These are phyloP conservation scores for Colletotrichum sp. DNA, from an alignment of 2,329 filamentous ascomycete genomes.

Conservation along the genomic window DNA sequence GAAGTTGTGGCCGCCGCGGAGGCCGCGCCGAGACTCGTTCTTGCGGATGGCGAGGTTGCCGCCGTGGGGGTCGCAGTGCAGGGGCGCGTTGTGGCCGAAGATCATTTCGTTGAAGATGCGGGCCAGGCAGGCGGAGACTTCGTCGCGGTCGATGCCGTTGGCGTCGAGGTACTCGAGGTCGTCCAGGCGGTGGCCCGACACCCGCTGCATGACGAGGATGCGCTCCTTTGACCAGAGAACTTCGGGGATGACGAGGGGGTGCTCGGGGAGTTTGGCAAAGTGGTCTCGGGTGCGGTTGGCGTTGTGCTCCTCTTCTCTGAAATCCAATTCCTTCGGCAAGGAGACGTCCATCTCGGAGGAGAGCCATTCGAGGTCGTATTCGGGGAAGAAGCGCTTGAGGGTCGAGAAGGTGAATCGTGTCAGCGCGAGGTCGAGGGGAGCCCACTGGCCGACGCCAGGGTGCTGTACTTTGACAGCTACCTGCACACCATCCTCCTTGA, in stretches of 20 bases:
- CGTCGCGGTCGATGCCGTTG: constrained; percentile 89
- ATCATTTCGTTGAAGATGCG: constrained; percentile 99
- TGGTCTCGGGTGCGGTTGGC: constrained; percentile 80
- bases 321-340: constrained; percentile 90
- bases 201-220: constrained; percentile 94
- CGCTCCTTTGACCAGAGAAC: constrained; percentile 89
- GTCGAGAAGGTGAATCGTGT: constrained; percentile 90
- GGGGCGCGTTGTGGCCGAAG: constrained; percentile 83
- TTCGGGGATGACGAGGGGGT: constrained; percentile 87
- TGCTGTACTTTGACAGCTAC: constrained; percentile 98
- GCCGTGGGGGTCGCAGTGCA: constrained; percentile 97
- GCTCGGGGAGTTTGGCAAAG: constrained; percentile 74
- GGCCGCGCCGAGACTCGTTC: constrained; percentile 63
- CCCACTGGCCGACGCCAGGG: constrained; percentile 87
- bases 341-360: constrained; percentile 92
- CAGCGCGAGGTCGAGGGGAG: constrained; percentile 83
- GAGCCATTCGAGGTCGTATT: constrained; percentile 97
- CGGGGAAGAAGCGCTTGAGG: constrained; percentile 91
- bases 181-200: constrained; percentile 85
- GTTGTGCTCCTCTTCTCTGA: constrained; percentile 84
- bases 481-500: constrained; percentile 81
- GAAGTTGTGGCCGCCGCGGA: constrained; percentile 72
- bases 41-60: constrained; percentile 93
- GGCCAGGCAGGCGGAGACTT: constrained; percentile 89
- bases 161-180: constrained; percentile 86